Conservation (phyloP, 352 stramenopile genomes). For the Phytophthora cactorum region DNA sequence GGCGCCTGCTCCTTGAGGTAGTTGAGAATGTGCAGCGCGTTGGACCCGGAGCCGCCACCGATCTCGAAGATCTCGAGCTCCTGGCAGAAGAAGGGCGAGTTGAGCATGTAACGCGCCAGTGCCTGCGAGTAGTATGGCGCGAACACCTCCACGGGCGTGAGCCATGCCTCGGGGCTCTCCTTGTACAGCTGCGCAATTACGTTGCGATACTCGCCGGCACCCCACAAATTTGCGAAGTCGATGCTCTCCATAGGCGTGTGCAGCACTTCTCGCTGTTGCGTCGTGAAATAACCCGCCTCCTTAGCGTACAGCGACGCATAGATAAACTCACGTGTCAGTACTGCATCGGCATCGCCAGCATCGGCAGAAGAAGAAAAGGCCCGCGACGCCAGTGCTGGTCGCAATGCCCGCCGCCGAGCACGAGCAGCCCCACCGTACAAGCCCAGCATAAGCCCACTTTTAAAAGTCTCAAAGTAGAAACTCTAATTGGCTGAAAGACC, state of each 20-base stretch:
- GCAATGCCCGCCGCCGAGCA: not conserved
- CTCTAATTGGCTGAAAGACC: not conserved
- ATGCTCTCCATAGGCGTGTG: constrained; percentile 65
- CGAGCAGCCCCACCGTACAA: not conserved
- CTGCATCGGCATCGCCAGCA: not conserved
- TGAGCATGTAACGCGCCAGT: constrained; percentile 89
- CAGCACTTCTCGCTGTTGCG: constrained; percentile 73
- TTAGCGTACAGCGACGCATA: constrained; percentile 82
- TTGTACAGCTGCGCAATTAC: constrained; percentile 73
- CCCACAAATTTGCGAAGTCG: constrained; percentile 82
- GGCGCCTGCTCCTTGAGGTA: constrained; percentile 78
- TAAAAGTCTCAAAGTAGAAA: too few species aligned
- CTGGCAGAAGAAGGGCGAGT: constrained; percentile 63
- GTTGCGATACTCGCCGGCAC: constrained; percentile 73
- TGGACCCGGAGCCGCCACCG: constrained; percentile 88
- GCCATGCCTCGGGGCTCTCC: constrained; percentile 79
- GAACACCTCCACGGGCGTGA: constrained; percentile 92
- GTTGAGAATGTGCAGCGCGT: constrained; percentile 91
- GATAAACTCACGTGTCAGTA: constrained; percentile 88
- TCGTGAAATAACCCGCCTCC: constrained; percentile 85
- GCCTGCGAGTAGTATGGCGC: constrained; percentile 88
- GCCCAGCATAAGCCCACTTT: not conserved
- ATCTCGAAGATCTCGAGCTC: constrained; percentile 86
- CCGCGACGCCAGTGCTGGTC: not conserved
- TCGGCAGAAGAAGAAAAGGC: not conserved